Percentiles rank a stretch among this genome's conserved stretches.
These are phyloP conservation scores for Urtica urens DNA, from an alignment of 306 rosid genomes.

Conservation along the genomic window DNA sequence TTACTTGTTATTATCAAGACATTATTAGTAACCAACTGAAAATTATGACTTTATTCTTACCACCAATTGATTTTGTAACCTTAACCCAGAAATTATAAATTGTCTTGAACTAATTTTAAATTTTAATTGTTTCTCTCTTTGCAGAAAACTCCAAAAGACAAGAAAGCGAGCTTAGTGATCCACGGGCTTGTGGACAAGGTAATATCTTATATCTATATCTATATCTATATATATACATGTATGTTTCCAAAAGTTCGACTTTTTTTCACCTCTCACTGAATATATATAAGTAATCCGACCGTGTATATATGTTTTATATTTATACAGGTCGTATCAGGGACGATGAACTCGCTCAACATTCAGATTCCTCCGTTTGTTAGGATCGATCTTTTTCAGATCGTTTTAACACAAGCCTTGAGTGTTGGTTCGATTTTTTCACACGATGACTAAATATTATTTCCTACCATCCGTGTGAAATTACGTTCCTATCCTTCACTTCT, in stretches of 20 bases:
- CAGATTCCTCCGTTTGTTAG: slow-evolving; percentile 86
- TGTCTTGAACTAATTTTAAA: slow-evolving; percentile 15
- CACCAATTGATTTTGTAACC: not conserved
- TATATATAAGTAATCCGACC: too few relatives aligned
- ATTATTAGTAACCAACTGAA: not conserved
- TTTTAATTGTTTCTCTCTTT: slow-evolving; percentile 21
- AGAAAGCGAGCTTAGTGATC: slow-evolving; percentile 80
- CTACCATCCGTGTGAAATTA: not conserved
- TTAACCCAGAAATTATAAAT: not conserved
- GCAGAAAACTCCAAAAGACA: slow-evolving; percentile 97
- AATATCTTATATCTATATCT: slow-evolving; percentile 17
- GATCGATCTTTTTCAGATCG: slow-evolving; percentile 82
- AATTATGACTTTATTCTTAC: not conserved
- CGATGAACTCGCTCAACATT: slow-evolving; percentile 57
- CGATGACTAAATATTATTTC: not conserved
- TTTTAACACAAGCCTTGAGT: slow-evolving; percentile 67
- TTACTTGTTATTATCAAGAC: not conserved
- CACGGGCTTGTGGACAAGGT: slow-evolving; percentile 92
- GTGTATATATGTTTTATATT: slow-evolving; percentile 20
- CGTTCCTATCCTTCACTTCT: slow-evolving; percentile 22
- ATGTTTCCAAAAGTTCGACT: too few relatives aligned
- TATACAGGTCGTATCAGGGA: slow-evolving; percentile 76
- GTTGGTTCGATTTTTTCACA: slow-evolving; percentile 35
- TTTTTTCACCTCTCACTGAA: too few relatives aligned
- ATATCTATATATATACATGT: too few relatives aligned